Evolutionary conservation across 495 filamentous ascomycete genomes (phyloP), one percentile per base, ranked within the genome.

Genomic region (Penicillium diatomitis): DNA sequence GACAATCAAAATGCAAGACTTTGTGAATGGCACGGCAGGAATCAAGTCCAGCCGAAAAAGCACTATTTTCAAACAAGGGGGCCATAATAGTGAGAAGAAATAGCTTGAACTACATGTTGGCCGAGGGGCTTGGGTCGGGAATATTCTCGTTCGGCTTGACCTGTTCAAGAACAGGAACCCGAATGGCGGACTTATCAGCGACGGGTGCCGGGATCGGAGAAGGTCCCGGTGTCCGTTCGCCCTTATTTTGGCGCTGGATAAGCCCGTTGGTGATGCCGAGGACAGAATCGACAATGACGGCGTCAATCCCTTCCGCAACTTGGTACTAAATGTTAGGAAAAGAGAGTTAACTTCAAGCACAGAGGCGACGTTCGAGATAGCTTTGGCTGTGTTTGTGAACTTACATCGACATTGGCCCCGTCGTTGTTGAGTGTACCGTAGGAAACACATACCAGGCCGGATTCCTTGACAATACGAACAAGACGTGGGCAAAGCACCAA

Each of bases 381-480:
- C 20, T 20, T 20, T 20, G 20, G 20, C 20, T 20, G 20, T 20
- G 20, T 2, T 20, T 20, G 20, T 20, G 20, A 47, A 72, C 82
- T 66, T 71, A 92, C 86, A 72, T 91, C 83, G 10, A 95, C 90
- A 51, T 92, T 84, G 37, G 73, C 70, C 11, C 86, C 78, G 30
- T 95, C 82, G 54, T 99, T 97, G 60, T 99, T 99, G 58, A 86
- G 65, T 32, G 70, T 66, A 33, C 92, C 92, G 58, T 99, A 99
- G 36, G 87, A 92, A n/a, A 96, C 88, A 59, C 94, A 97, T 4
- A 97, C 89, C 41, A 99, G 67, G 9, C 92, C 92, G 27, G 80
- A 86, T 68, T 95, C 88, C 70, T 96, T 97, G 10, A 99, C 88
- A n/a, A 95, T 90, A 55, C 82, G 86, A 8, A 99, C 88, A 44